Percentiles rank a stretch among this genome's conserved stretches.
Evolutionary conservation across 148 eudicot species (phyloP).

Genomic region (Persicaria tinctoria): DNA sequence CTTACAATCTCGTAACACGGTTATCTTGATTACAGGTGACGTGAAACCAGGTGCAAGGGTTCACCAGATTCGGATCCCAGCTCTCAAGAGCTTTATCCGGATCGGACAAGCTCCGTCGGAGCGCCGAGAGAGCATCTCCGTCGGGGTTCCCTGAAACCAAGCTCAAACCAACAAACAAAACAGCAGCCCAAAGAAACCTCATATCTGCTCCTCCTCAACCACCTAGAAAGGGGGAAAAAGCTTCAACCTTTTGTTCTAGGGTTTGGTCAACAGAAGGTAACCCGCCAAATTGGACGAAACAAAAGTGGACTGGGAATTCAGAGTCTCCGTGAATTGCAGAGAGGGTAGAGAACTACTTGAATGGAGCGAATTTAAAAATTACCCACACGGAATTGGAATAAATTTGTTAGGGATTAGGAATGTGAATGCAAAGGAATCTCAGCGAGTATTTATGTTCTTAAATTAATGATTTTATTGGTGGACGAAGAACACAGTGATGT

Average conservation of each 20-base stretch:
- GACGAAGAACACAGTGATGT: neutral
- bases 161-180: neutral
- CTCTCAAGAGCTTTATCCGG: slow-evolving; percentile 69
- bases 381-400: neutral
- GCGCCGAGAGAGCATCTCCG: slow-evolving; percentile 65
- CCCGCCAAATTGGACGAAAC: slow-evolving; percentile 8
- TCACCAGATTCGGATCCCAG: slow-evolving; percentile 83
- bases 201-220: slow-evolving; percentile 1
- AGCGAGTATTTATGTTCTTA: neutral
- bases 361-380: no score
- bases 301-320: neutral
- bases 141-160: slow-evolving; percentile 30
- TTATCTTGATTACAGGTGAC: slow-evolving; percentile 64
- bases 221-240: neutral
- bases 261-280: slow-evolving; percentile 1
- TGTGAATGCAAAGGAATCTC: slow-evolving; percentile 3
- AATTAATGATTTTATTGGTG: neutral
- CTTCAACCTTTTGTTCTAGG: slow-evolving; percentile 7
- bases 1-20: slow-evolving; percentile 66
- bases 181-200: slow-evolving; percentile 3
- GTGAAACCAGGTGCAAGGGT: slow-evolving; percentile 91
- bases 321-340: no score
- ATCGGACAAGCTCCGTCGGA: slow-evolving; percentile 59
- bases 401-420: neutral
- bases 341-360: no score